Evolutionary conservation across 2,329 filamentous ascomycete genomes (phyloP), one percentile per base, ranked within the genome.

Genomic region (Ophiocordyceps camponoti-saundersi): DNA sequence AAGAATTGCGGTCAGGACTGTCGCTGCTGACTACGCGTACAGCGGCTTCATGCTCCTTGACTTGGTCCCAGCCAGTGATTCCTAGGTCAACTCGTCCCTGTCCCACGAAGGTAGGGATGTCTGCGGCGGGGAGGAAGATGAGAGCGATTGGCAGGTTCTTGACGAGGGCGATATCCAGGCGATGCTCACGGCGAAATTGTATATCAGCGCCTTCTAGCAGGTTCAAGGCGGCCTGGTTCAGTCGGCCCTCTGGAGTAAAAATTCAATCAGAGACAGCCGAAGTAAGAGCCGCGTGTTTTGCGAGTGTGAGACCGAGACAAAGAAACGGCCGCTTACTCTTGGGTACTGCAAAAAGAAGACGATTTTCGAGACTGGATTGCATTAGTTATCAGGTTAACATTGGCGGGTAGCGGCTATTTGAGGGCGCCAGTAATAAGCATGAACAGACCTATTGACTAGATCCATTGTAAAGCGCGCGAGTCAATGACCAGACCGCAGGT

Each of bases 51-150:
- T 95, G 85, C 66, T 96, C 90, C 51, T 82, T 81, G 44, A 96
- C 87, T 59, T 95, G 88, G 61, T 98, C 92, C 57, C 79, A 78
- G 45, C 92, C 92, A 0, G 92, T 96, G 61, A 98, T 98, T 52
- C 92, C 92, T 16, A 98, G 72, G 60, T 95, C 89, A 44, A 95
- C 87, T 51, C 82, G 82, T 49, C 92, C 92, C 67, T 96, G 89
- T 48, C 90, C 90, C 44, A 98, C 89, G 60, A 96, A 96, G 39
- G 88, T 95, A 6, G 92, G 92, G 60, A 98, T 98, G 63, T 98
- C 92, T 54, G 88, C 89, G 36, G 90, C 92, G 29, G 92, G 92
- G 23, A 98, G 83, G 72, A 98, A 98, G 60, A 98, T 81, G 50
- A 98, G 84, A 16, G 92, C 92, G 57, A 98, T 87, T 34, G 85